Percentiles rank a stretch among this genome's conserved stretches.
These are phyloP conservation scores for Bruguiera gymnorhiza DNA, from an alignment of 345 rosid species.

Conservation along the genomic window DNA sequence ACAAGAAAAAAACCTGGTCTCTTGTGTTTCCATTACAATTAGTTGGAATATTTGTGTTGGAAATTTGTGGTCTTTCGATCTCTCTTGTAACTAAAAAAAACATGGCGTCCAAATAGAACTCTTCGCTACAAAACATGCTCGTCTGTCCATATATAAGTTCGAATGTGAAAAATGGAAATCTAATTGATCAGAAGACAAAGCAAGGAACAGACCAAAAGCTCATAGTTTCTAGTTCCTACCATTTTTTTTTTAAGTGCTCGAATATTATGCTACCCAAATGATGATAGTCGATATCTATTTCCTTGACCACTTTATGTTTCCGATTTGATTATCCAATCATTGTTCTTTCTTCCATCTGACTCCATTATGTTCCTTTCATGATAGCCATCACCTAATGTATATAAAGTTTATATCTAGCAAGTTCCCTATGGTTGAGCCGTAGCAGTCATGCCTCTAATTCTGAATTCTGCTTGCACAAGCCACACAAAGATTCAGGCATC, in stretches of 20 bases:
- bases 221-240: not conserved
- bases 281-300: not conserved
- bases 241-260: not conserved
- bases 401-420: not conserved
- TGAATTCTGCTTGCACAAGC: slow-evolving; percentile 12
- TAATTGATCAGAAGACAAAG: not conserved
- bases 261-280: slow-evolving; percentile 10
- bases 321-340: not conserved
- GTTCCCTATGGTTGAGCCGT: slow-evolving; percentile 8
- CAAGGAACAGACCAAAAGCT: not conserved
- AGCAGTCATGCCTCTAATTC: slow-evolving; percentile 3
- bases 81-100: too few species aligned
- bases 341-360: slow-evolving; percentile 11
- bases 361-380: slow-evolving; percentile 11
- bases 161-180: too few species aligned
- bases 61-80: too few species aligned
- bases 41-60: too few species aligned
- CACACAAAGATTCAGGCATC: too few species aligned
- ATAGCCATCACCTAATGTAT: not conserved
- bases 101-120: too few species aligned
- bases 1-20: too few species aligned
- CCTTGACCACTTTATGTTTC: not conserved
- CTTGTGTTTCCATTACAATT: too few species aligned
- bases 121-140: too few species aligned
- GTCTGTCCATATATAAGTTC: too few species aligned